These are phyloP conservation scores for Gaeumannomyces tritici DNA, from an alignment of 2,329 filamentous ascomycete genomes.

Conservation along the genomic window DNA sequence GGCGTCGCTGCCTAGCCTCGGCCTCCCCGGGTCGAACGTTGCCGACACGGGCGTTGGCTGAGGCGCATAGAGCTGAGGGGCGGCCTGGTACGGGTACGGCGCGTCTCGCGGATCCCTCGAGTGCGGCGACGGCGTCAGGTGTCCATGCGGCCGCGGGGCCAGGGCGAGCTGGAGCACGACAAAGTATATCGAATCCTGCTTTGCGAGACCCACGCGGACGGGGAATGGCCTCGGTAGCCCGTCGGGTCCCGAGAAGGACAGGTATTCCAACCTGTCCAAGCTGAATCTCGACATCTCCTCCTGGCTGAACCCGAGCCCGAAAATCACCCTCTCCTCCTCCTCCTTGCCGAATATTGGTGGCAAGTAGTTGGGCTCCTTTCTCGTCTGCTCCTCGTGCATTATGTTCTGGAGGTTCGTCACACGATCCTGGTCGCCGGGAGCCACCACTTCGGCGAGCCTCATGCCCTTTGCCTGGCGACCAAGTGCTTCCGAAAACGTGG, in stretches of 20 bases:
- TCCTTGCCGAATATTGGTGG: constrained; percentile 51
- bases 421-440: constrained; percentile 40
- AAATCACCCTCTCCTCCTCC: constrained; percentile 45
- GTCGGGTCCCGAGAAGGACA: constrained; percentile 43
- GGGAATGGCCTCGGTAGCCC: constrained; percentile 40
- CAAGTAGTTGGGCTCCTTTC: constrained; percentile 51
- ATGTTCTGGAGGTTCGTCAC: constrained; percentile 38
- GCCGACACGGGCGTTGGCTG: constrained; percentile 36
- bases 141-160: constrained; percentile 24
- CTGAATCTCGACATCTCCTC: constrained; percentile 44
- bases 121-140: constrained; percentile 35
- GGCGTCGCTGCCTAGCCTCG: constrained; percentile 23
- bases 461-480: constrained; percentile 37
- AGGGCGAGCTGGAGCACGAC: constrained; percentile 40
- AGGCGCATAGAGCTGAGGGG: constrained; percentile 13
- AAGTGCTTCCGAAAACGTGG: constrained; percentile 44
- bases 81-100: constrained; percentile 25
- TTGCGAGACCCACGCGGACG: constrained; percentile 46
- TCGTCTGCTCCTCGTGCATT: constrained; percentile 47
- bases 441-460: constrained; percentile 45
- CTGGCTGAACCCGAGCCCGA: constrained; percentile 40
- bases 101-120: constrained; percentile 30
- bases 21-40: constrained; percentile 35
- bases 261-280: constrained; percentile 42
- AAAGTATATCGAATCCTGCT: constrained; percentile 53